These are phyloP conservation scores for Cinnamomum micranthum DNA, from an alignment of 164 flowering plant species.

Conservation along the genomic window DNA sequence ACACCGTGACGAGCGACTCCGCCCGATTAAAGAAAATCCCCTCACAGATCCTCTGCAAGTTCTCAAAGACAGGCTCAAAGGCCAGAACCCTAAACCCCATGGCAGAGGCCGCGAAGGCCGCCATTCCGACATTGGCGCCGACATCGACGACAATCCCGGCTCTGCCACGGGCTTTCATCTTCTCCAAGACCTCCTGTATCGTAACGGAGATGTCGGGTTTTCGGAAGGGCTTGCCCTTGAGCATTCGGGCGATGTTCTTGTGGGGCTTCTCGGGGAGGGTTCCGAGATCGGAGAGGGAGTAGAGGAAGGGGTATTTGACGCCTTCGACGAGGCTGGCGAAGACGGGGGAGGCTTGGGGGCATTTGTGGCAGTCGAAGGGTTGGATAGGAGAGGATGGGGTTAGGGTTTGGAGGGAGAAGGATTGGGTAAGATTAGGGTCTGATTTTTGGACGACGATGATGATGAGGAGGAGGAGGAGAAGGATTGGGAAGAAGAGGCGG, in stretches of 20 bases:
- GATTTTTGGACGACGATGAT: constrained; percentile 32
- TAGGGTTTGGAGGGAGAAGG: constrained; percentile 9
- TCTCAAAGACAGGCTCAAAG: constrained; percentile 96
- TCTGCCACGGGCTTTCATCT: constrained; percentile 31
- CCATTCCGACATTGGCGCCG: constrained; percentile 98
- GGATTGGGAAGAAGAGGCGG: constrained; percentile 42
- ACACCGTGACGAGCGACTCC: constrained; percentile 56
- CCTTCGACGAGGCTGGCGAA: constrained; percentile 90
- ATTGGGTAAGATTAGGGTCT: constrained; percentile 9
- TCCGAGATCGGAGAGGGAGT: constrained; percentile 85
- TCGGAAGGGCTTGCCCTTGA: constrained; percentile 79
- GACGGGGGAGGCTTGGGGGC: constrained; percentile 78
- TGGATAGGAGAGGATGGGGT: constrained; percentile 22
- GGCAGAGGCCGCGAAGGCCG: constrained; percentile 87
- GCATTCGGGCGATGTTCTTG: constrained; percentile 69
- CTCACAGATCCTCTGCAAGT: constrained; percentile 95
- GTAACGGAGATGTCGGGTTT: constrained; percentile 75
- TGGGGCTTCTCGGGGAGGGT: constrained; percentile 83
- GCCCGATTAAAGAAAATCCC: constrained; percentile 84
- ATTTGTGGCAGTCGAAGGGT: constrained; percentile 72
- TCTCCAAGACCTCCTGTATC: constrained; percentile 54
- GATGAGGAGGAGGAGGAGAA: constrained; percentile 52
- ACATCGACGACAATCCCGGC: constrained; percentile 75
- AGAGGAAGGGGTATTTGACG: constrained; percentile 66
- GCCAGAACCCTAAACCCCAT: constrained; percentile 91